Evolutionary conservation across 495 filamentous ascomycete genomes (phyloP), one percentile per base, ranked within the genome.

Genomic region (Penicillium nucicola): DNA sequence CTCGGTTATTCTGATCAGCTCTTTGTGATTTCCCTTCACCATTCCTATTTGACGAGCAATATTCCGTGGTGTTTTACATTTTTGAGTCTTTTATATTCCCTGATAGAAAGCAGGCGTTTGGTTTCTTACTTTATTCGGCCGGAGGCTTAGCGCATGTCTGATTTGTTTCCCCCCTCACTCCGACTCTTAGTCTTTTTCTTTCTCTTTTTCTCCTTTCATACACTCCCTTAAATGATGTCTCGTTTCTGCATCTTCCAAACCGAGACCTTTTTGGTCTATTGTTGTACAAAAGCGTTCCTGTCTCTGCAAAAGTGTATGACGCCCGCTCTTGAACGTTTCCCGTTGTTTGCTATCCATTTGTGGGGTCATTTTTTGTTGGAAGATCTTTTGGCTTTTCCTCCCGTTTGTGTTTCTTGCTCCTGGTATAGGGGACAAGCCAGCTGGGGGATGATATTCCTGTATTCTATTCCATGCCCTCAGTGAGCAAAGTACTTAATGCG

Each of bases 71-170:
- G 52, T 64, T 61, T 67, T 53, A 19, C 53, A 50, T 60, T 57
- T 54, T 65, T 62, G 28, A 48, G 59, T 57, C 35, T 64, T 59
- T 65, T 71, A 61, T 69, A 66, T 74, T 74, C 65, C 67, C 62
- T 64, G 53, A 75, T 74, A 74, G 71, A 76, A 68, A 65, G 58
- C 62, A 60, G 70, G 72, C 69, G 72, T 76, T 71, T 62, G 71
- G 68, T 69, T 65, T 68, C 62, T 48, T 62, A 44, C 50, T 33
- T 51, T 47, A 59, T 48, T 55, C 52, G 56, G 60, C 48, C 57
- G 64, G 62, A 63, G 66, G 64, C 55, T 58, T 38, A 66, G 67
- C 62, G 67, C 67, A 61, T 67, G 33, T 57, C 33, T 38, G 58
- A 35, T 34, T 42, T 56, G 55, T 50, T 48, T n/a, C n/a, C 37